Conservation (phyloP, 192 early-diverging fungal species). For the Pilaira anomala region DNA sequence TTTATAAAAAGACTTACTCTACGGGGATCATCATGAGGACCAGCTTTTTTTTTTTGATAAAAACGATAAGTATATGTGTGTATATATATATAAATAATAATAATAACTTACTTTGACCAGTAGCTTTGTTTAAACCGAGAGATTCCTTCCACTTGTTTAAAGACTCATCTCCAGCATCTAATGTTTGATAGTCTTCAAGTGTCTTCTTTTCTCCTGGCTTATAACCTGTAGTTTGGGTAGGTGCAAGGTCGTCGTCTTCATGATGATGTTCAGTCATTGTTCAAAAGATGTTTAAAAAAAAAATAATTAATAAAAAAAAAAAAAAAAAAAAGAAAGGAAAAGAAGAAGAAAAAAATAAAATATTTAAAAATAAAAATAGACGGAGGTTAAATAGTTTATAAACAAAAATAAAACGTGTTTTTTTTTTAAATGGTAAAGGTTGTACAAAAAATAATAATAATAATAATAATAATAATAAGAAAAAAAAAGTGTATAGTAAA, state of each 20-base stretch:
- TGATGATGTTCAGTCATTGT: conserved; percentile 49
- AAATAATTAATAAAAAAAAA: not conserved
- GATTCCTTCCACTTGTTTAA: conserved; percentile 96
- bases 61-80: not conserved
- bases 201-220: conserved; percentile 92
- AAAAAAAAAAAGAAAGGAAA: conserved; percentile 12
- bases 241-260: conserved; percentile 71
- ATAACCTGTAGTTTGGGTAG: conserved; percentile 81
- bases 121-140: conserved; percentile 66
- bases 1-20: conserved; percentile 32
- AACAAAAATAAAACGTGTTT: not conserved
- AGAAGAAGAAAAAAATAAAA: conserved; percentile 3
- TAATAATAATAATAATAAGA: not conserved
- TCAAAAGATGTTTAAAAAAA: not conserved
- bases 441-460: conserved; percentile 6
- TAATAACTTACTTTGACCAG: conserved; percentile 38
- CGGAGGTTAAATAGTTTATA: not conserved
- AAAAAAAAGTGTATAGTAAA: too few relatives aligned
- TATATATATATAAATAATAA: not conserved
- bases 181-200: conserved; percentile 72
- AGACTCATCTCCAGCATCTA: conserved; percentile 92
- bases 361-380: not conserved
- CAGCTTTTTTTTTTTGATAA: conserved; percentile 13
- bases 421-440: conserved; percentile 1
- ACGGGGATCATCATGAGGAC: conserved; percentile 60